These are phyloP conservation scores for Suillus sp. DNA, from an alignment of 768 basidiomycete genomes.

Conservation along the genomic window DNA sequence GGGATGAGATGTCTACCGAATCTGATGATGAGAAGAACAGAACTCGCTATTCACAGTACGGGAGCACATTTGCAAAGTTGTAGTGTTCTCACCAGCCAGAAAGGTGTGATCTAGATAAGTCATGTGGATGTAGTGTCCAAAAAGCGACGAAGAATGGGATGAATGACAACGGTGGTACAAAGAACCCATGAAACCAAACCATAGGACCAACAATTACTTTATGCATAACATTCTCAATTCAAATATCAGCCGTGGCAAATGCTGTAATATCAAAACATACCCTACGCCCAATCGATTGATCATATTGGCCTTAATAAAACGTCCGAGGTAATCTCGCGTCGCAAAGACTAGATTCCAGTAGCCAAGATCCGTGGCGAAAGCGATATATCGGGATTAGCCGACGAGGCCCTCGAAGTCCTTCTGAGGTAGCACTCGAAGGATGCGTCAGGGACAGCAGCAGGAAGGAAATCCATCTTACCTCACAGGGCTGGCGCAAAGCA, in stretches of 20 bases:
- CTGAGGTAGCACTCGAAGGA: background rate
- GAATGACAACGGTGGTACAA: slow-evolving; percentile 4
- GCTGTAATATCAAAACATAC: background rate
- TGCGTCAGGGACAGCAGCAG: background rate
- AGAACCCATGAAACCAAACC: background rate
- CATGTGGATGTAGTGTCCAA: background rate
- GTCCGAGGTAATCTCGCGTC: background rate
- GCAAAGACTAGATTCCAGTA: background rate
- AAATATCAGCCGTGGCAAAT: background rate
- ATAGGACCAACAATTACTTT: background rate
- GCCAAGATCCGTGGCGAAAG: background rate
- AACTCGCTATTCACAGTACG: background rate
- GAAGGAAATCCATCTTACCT: background rate
- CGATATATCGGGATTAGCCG: background rate
- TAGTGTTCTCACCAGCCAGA: background rate
- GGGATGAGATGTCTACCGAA: background rate
- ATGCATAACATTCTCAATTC: background rate
- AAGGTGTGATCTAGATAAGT: slow-evolving; percentile 1
- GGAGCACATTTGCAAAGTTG: background rate
- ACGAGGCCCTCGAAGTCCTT: background rate
- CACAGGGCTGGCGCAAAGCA: background rate
- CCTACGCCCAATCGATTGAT: background rate
- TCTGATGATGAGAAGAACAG: background rate
- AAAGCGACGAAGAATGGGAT: background rate
- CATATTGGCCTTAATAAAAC: background rate